These are phyloP conservation scores for Stromatinia cepivora DNA, from an alignment of 2,329 filamentous ascomycete genomes.

Conservation along the genomic window DNA sequence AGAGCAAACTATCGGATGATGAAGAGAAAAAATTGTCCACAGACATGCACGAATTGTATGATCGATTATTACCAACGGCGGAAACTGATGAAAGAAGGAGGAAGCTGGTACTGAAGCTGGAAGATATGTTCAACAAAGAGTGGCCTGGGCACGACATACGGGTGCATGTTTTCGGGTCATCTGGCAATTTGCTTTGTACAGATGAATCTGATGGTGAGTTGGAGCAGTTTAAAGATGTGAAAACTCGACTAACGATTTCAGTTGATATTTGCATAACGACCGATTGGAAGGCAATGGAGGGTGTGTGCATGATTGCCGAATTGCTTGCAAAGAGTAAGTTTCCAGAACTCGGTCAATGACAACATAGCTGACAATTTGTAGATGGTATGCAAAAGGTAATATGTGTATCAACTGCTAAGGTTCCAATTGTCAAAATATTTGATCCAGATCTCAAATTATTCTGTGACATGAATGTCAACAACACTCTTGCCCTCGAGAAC, in stretches of 20 bases:
- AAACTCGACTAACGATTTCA: conserved; percentile 43
- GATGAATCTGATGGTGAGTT: conserved; percentile 89
- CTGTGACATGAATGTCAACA: conserved; percentile 99
- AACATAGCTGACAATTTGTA: conserved; percentile 48
- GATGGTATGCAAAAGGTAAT: conserved; percentile 97
- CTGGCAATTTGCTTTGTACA: conserved; percentile 90
- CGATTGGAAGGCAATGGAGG: conserved; percentile 80
- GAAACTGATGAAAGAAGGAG: conserved; percentile 75
- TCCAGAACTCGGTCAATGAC: conserved; percentile 18
- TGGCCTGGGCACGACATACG: conserved; percentile 90
- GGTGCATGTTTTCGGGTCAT: conserved; percentile 96
- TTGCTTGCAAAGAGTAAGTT: conserved; percentile 79
- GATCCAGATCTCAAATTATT: conserved; percentile 86
- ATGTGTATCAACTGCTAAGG: conserved; percentile 91
- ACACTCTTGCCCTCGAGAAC: conserved; percentile 90
- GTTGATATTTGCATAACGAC: conserved; percentile 99
- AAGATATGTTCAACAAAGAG: conserved; percentile 81
- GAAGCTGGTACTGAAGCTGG: conserved; percentile 81
- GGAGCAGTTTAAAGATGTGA: neutral
- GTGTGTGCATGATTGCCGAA: conserved; percentile 86
- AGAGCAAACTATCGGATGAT: conserved; percentile 67
- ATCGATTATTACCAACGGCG: conserved; percentile 76
- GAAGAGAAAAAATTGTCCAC: conserved; percentile 74
- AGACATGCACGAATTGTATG: conserved; percentile 84
- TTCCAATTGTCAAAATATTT: conserved; percentile 98